A percentile compares a stretch with the other conserved stretches of the same genome.
These are phyloP conservation scores for Eucalyptus tenuipes DNA, from an alignment of 345 rosid genomes.

Conservation along the genomic window DNA sequence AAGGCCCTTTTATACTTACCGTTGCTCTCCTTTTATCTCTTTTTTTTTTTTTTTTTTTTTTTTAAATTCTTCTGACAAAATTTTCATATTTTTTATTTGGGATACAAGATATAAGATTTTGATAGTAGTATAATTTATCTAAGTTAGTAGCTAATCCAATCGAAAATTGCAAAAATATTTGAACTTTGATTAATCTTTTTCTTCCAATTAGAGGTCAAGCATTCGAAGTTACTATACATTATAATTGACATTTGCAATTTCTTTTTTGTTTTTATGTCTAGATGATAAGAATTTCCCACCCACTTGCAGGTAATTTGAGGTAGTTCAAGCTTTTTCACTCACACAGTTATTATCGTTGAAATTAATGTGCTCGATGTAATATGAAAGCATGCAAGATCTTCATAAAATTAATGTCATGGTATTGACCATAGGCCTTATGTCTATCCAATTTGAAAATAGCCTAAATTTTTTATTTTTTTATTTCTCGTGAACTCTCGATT, in stretches of 20 bases:
- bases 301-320: fast-evolving
- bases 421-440: neutral
- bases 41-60: neutral
- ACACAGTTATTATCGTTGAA: neutral
- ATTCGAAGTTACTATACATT: neutral
- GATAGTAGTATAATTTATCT: neutral
- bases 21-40: neutral
- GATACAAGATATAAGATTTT: neutral
- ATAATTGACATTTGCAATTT: neutral
- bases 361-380: neutral
- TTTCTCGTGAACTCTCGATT: fast-evolving
- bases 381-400: neutral
- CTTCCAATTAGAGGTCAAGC: neutral
- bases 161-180: neutral
- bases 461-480: neutral
- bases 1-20: neutral
- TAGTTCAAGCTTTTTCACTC: neutral
- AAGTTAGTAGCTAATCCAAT: neutral
- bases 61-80: neutral
- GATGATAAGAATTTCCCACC: neutral
- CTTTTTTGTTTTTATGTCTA: fast-evolving
- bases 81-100: neutral
- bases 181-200: neutral
- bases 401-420: neutral
- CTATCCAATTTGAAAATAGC: neutral